Evolutionary conservation across 768 basidiomycete species (phyloP), one percentile per base, ranked within the genome.

Genomic region (Baorangia bicolor): DNA sequence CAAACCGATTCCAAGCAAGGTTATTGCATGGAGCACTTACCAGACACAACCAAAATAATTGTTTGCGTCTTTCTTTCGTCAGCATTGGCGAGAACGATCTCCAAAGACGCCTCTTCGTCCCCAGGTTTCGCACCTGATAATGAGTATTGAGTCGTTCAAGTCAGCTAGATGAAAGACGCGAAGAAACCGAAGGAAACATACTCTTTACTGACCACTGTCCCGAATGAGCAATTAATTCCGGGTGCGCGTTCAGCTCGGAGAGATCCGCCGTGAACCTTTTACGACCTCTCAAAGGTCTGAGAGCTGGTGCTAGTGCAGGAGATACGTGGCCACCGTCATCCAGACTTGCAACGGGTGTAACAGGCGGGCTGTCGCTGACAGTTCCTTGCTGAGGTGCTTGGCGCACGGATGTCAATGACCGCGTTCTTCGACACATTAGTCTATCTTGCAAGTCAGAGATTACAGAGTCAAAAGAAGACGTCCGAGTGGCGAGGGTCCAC

Each of bases 61-160:
- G 72, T 43, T 16, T 50, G 54, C 2, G 16, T 9, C 35, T 38
- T 55, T 2, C 5, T 14, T 31, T 51, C 28, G 7, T 23, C 14
- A 13, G 34, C 2, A 44, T 50, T 56, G 40, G 69, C 64, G 23
- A 86, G 69, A 13, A 63, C 63, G 30, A 85, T 71, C 49, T 84
- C 78, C n/a, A 88, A 69, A n/a, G 79, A 76, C 16, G 84, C 85
- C 58, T 87, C 86, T 47, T 87, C 86, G 27, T 87, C 85, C 27
- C 85, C 85, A 25, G 75, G 42, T 28, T 71, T 66, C n/a, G 85
- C 64, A 48, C 69, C 86, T 88, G 63, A 13, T 9, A 12, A 25
- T 6, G 33, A 16, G 27, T 3, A 31, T 33, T 6, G 16, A 13
- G 16, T 14, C 18, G 25, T 40, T n/a, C 31, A 16, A 27, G 30